Base-by-base conservation (phyloP, 1,139 yeast species). In the Yamadazyma atmosphaerica region DNA sequence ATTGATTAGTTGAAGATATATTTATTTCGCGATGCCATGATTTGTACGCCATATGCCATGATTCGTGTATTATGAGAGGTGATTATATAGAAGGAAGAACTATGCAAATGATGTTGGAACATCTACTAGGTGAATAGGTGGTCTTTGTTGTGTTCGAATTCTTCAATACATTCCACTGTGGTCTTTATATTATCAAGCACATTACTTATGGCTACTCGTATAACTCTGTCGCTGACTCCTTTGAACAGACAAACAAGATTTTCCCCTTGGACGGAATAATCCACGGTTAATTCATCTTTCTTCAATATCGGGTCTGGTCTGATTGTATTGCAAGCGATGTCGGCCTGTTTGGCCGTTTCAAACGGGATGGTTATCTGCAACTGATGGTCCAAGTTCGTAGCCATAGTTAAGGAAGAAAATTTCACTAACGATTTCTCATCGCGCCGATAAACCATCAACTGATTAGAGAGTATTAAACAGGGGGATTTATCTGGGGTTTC, bases 271-370 rank as follows among this genome's bases (percentile, higher is more conserved):
- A 61, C 52, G 2, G 55, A 32, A 47, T 72, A 81, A 0, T 54
- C 52, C 2, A 78, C 79, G n/a, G 59, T 58, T 34, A 82, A 61
- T 49, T 80, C 86, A 37, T 76, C 70, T 0, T 82, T 81, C 55
- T 79, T 82, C 44, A 88, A 67, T 22, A 85, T 81, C 1, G 96
- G 95, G 55, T 88, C 97, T 0, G 95, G 95, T 1, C 65, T 52
- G 19, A 89, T 67, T 1, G 88, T 68, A 13, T 67, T 63, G 32
- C 62, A 52, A 0, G 94, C 92, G 2, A 86, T 80, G 4, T 42
- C 39, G 0, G 95, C 92, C 51, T 86, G 94, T 28, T 62, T 54
- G 2, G 53, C 55, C 4, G 69, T 67, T 46, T 75, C 76, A 51
- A 88, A 84, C 12, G 96, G 96, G 11, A 87, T 67, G 19, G 60